Conservation (phyloP, 495 filamentous ascomycete species). For the Penicillium subrubescens region DNA sequence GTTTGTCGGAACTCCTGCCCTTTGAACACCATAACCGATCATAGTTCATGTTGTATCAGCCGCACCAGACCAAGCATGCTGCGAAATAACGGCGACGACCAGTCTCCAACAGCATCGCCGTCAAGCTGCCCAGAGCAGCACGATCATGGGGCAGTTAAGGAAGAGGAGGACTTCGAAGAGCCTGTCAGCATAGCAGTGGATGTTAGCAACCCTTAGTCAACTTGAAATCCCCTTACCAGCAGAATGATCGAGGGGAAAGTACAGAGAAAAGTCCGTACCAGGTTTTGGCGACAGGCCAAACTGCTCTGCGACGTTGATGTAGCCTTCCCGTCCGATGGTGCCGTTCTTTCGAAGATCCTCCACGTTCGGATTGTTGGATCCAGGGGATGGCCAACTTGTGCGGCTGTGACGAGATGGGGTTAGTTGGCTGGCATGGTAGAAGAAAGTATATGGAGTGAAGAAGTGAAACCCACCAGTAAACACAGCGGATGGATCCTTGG, state of each 20-base stretch:
- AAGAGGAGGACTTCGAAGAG: constrained; percentile 47
- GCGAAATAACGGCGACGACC: not conserved
- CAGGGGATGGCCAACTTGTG: constrained; percentile 61
- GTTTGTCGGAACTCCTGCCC: not conserved
- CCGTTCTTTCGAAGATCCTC: constrained; percentile 43
- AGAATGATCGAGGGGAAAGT: constrained; percentile 2
- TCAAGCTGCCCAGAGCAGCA: constrained; percentile 24
- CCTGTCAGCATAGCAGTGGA: constrained; percentile 19
- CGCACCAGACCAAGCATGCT: not conserved
- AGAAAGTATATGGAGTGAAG: not conserved
- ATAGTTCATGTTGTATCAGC: not conserved
- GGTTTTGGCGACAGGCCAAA: constrained; percentile 59
- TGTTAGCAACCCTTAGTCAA: not conserved
- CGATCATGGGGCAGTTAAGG: constrained; percentile 36
- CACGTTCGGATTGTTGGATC: constrained; percentile 47
- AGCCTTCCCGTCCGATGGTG: constrained; percentile 55
- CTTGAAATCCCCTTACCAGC: not conserved
- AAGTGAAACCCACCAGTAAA: constrained; percentile 54
- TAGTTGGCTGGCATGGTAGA: not conserved
- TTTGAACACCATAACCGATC: not conserved
- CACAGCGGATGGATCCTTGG: constrained; percentile 59
- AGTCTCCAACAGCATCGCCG: not conserved
- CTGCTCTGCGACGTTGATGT: constrained; percentile 65
- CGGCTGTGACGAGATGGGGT: constrained; percentile 42
- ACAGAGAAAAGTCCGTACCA: constrained; percentile 47